Conservation (phyloP, 2,329 filamentous ascomycete species). For the Talaromyces sp. region DNA sequence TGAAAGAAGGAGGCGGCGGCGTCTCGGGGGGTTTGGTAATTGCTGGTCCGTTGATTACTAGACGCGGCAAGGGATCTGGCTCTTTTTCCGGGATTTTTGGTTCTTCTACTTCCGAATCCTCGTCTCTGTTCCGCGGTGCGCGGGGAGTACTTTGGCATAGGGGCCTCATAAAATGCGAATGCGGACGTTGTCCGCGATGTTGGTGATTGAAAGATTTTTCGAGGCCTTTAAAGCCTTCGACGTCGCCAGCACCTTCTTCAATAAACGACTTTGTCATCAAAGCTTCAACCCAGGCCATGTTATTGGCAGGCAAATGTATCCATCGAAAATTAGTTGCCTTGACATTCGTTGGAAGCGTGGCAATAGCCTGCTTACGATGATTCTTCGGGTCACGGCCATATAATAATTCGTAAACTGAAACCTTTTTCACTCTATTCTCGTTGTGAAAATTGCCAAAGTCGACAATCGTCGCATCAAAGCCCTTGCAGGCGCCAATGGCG, state of each 20-base stretch:
- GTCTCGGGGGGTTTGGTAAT: constrained; percentile 9
- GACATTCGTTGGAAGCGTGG: constrained; percentile 42
- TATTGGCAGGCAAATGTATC: constrained; percentile 52
- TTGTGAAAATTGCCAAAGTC: constrained; percentile 47
- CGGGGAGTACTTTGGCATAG: constrained; percentile 49
- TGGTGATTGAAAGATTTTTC: constrained; percentile 59
- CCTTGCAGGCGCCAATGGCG: constrained; percentile 42
- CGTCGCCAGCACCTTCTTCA: constrained; percentile 57
- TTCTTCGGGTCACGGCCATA: constrained; percentile 47
- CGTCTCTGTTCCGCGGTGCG: constrained; percentile 21
- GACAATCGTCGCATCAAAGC: constrained; percentile 50
- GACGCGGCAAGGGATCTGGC: constrained; percentile 10
- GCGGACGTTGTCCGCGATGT: constrained; percentile 53
- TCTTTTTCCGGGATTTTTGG: neutral
- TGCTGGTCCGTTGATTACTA: constrained; percentile 18
- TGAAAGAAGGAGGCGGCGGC: constrained; percentile 9
- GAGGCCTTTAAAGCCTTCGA: constrained; percentile 59
- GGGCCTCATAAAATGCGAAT: constrained; percentile 60
- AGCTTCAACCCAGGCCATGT: constrained; percentile 57
- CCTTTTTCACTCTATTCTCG: constrained; percentile 42
- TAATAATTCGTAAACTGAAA: constrained; percentile 48
- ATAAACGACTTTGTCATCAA: constrained; percentile 61
- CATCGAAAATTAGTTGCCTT: constrained; percentile 47
- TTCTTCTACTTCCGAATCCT: constrained; percentile 22
- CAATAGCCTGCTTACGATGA: constrained; percentile 42